Evolutionary conservation across 2,329 filamentous ascomycete genomes (phyloP).

Genomic region (Allantophomopsis cytisporea): DNA sequence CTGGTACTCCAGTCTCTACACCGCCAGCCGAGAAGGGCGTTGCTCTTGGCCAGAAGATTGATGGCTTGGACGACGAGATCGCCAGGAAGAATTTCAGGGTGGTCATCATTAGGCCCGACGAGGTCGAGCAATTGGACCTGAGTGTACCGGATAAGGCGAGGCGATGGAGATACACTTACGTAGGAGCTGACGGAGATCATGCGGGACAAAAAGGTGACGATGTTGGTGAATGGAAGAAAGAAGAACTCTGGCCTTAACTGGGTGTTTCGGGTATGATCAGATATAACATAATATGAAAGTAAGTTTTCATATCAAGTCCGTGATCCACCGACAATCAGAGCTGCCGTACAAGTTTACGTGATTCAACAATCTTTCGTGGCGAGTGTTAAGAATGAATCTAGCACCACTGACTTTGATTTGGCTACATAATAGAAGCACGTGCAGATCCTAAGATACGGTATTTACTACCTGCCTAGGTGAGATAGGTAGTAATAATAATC

Average conservation of each 20-base stretch:
- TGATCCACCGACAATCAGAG: too few species aligned
- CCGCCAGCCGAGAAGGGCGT: slow-evolving; percentile 27
- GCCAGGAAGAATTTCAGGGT: slow-evolving; percentile 60
- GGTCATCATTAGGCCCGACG: slow-evolving; percentile 68
- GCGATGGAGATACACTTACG: slow-evolving; percentile 43
- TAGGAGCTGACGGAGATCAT: slow-evolving; percentile 21
- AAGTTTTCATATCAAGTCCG: too few species aligned
- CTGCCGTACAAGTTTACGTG: too few species aligned
- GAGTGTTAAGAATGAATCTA: too few species aligned
- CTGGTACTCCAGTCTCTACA: slow-evolving; percentile 45
- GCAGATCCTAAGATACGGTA: too few species aligned
- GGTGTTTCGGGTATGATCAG: too few species aligned
- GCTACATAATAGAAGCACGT: too few species aligned
- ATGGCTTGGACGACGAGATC: slow-evolving; percentile 43
- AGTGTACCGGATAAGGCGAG: slow-evolving; percentile 35
- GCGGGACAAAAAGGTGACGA: slow-evolving; percentile 31
- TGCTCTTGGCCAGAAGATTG: slow-evolving; percentile 46
- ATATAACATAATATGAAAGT: too few species aligned
- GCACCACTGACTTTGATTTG: too few species aligned
- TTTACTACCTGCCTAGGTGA: too few species aligned
- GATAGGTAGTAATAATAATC: too few species aligned
- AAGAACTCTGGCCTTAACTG: slow-evolving; percentile 18
- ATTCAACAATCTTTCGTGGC: too few species aligned
- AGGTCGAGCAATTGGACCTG: slow-evolving; percentile 51
- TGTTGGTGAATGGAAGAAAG: slow-evolving; percentile 35